Percentiles rank a stretch among this genome's conserved stretches.
phyloP scores from a whole-genome alignment of 371 early-diverging fungal species.

The Actinomortierella ambigua region DNA sequence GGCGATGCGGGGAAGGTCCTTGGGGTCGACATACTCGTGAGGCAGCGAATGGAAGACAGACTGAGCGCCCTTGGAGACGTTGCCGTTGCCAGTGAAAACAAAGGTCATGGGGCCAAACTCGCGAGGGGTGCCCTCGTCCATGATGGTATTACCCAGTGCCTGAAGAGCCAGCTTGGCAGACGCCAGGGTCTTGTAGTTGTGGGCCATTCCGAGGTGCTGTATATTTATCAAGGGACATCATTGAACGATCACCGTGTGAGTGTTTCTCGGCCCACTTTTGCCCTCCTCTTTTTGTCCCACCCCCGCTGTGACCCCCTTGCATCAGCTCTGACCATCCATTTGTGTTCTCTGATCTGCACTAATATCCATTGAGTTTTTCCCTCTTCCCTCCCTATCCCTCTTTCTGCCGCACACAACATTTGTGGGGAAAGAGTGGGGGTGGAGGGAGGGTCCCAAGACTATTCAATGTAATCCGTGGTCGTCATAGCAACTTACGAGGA shows the following conservation, averaged over 20 bases:
- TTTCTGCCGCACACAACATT: background rate
- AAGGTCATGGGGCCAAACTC: constrained; percentile 91
- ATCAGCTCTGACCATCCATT: no score
- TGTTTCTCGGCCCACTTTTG: no score
- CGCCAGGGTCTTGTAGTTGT: constrained; percentile 81
- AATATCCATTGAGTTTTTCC: no score
- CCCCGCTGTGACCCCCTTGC: no score
- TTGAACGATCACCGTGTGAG: background rate
- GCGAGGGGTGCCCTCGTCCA: constrained; percentile 85
- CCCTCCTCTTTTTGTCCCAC: no score
- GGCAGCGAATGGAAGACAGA: constrained; percentile 91
- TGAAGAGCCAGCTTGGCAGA: constrained; percentile 80
- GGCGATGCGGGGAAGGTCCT: constrained; percentile 75
- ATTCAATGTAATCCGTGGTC: no score
- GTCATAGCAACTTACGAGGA: constrained; percentile 68
- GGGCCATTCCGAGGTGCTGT: constrained; percentile 87
- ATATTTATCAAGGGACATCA: background rate
- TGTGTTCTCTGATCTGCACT: no score
- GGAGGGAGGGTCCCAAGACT: no score
- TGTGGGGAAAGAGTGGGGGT: background rate
- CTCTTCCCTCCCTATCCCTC: background rate
- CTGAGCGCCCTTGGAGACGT: constrained; percentile 93
- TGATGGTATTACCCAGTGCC: constrained; percentile 79
- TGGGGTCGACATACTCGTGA: constrained; percentile 87
- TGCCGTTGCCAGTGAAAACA: constrained; percentile 94